Evolutionary conservation across 495 filamentous ascomycete genomes (phyloP).

Genomic region (Filosporella fistucella): DNA sequence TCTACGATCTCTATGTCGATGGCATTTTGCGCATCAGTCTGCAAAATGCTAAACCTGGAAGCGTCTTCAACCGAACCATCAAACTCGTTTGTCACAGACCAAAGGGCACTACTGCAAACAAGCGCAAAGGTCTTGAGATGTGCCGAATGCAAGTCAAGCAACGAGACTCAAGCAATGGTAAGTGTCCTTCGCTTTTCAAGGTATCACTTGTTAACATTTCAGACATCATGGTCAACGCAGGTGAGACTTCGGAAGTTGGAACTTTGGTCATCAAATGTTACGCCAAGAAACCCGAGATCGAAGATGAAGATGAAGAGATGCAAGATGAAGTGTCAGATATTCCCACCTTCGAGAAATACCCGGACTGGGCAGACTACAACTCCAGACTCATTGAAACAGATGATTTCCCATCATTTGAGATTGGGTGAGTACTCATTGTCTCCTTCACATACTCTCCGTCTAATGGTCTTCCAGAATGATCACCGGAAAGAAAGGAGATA

Average conservation of each 20-base stretch:
- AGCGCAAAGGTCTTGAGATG: background rate
- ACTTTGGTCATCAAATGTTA: constrained; percentile 7
- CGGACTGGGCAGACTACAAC: constrained; percentile 6
- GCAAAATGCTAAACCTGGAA: background rate
- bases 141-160: constrained; percentile 9
- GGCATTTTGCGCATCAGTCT: constrained; percentile 15
- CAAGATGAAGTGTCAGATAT: background rate
- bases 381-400: background rate
- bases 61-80: background rate
- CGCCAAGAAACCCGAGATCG: background rate
- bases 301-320: background rate
- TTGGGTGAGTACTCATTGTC: constrained; percentile 8
- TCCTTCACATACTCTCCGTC: background rate
- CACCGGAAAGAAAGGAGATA: background rate
- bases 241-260: constrained; percentile 2
- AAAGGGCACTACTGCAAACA: background rate
- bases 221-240: background rate
- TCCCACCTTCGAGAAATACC: constrained; percentile 1
- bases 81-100: constrained; percentile 4
- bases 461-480: too few relatives aligned
- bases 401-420: constrained; percentile 7
- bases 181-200: background rate
- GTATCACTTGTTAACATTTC: background rate
- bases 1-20: constrained; percentile 17
- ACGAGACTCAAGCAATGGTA: constrained; percentile 9